Conservation (phyloP, 495 filamentous ascomycete species). For the Massariosphaeria phaeospora region DNA sequence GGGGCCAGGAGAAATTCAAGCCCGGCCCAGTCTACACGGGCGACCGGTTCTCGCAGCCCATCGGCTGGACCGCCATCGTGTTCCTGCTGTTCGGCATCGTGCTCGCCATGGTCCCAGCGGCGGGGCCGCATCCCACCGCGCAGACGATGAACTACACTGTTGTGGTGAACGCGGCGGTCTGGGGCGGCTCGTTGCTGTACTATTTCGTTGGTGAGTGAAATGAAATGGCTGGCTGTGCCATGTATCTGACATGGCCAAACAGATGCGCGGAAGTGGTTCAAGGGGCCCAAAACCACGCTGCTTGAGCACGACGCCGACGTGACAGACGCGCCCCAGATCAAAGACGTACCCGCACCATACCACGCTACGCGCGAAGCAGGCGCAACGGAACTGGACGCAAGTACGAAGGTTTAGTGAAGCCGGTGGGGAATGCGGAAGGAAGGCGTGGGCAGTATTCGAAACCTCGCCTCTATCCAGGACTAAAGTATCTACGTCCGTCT, state of each 20-base stretch:
- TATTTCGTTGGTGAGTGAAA: conserved; percentile 49
- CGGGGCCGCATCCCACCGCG: conserved; percentile 52
- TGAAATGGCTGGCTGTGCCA: too few relatives aligned
- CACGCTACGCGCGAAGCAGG: conserved; percentile 34
- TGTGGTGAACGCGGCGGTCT: conserved; percentile 60
- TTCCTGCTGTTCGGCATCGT: conserved; percentile 55
- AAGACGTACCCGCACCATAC: too few relatives aligned
- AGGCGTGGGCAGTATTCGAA: too few relatives aligned
- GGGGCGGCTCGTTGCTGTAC: conserved; percentile 57
- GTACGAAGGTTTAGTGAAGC: conserved; percentile 23
- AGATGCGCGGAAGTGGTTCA: conserved; percentile 44
- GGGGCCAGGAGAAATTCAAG: conserved; percentile 58
- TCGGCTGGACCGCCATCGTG: conserved; percentile 51
- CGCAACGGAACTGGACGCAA: too few relatives aligned
- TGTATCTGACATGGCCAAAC: too few relatives aligned
- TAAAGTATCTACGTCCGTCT: too few relatives aligned
- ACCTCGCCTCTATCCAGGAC: too few relatives aligned
- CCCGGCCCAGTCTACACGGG: conserved; percentile 62
- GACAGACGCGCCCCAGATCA: conserved; percentile 34
- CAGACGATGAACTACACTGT: conserved; percentile 62
- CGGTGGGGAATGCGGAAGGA: neutral
- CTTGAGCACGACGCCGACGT: conserved; percentile 31
- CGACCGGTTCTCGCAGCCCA: conserved; percentile 46
- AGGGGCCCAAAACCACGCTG: conserved; percentile 41
- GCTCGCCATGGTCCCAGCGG: conserved; percentile 56